Evolutionary conservation across 1,139 yeast genomes (phyloP).

Genomic region (Blastobotrys proliferans): DNA sequence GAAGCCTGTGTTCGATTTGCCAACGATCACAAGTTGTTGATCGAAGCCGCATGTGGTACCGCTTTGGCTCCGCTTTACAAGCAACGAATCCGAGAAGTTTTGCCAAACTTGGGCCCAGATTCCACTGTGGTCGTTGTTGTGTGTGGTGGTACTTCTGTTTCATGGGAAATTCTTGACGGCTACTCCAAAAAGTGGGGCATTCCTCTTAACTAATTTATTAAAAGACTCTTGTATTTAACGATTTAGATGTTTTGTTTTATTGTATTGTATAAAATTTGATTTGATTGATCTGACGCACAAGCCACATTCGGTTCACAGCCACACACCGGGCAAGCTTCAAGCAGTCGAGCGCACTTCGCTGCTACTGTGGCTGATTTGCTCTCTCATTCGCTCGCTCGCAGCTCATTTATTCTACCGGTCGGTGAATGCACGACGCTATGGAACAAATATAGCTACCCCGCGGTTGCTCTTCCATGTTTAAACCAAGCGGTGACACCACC

Average conservation of each 20-base stretch:
- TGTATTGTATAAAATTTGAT: no score
- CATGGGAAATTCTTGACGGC: slow-evolving; percentile 28
- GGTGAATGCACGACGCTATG: no score
- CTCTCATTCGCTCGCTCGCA: no score
- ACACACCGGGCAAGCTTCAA: no score
- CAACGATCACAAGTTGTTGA: slow-evolving; percentile 47
- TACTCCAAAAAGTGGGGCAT: slow-evolving; percentile 23
- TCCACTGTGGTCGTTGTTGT: slow-evolving; percentile 32
- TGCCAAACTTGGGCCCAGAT: slow-evolving; percentile 27
- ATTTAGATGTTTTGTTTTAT: not conserved
- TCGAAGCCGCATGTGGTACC: slow-evolving; percentile 78
- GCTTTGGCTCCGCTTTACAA: slow-evolving; percentile 52
- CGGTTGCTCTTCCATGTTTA: no score
- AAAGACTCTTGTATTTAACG: not conserved
- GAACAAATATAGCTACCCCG: no score
- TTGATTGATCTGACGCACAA: no score
- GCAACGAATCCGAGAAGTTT: slow-evolving; percentile 23
- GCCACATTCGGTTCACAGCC: no score
- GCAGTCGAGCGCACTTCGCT: no score
- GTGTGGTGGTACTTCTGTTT: slow-evolving; percentile 35
- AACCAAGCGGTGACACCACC: no score
- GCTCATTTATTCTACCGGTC: no score
- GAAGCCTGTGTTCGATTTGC: slow-evolving; percentile 50
- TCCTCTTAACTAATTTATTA: slow-evolving; percentile 11
- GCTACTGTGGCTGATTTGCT: no score